Evolutionary conservation across 225 moss, liverwort and hornwort genomes (phyloP), one percentile per base, ranked within the genome.

Genomic region (Sphagnum tenellum): DNA sequence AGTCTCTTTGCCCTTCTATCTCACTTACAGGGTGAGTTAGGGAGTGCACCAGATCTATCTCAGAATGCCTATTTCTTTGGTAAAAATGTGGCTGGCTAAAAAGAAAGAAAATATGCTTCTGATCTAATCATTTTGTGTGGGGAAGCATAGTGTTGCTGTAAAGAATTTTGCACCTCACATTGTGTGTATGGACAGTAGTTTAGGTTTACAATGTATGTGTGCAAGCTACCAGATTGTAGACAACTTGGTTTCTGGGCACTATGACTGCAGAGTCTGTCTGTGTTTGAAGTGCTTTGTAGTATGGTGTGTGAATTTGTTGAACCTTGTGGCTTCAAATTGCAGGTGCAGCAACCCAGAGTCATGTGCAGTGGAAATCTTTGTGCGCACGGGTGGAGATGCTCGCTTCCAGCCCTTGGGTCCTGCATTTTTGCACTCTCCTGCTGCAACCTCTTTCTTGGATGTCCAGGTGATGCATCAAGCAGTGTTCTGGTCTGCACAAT

Each of bases 371-470:
- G 98, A 98, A 65, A 81, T 98, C 64, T 98, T 86, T 75, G 93
- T 98, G 68, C 89, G 90, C 59, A 86, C 66, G 81, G 89, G 89
- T 63, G 93, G 98, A 73, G 93, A 98, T 75, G 83, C 98, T 55
- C 98, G 98, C 64, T 98, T 93, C 69, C 90, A 87, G 78, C 83
- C 83, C 60, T 71, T 98, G 55, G 90, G 98, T 73, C 83, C 89
- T 76, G 79, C 98, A 60, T 98, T 98, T 70, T 71, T 90, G 9
- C 93, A 89, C 61, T 89, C 89, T 66, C 72, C 89, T 63, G 82
- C 86, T 74, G 88, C 89, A 69, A 79, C 87, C 61, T 70, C 87
- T 63, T 81, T 89, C 57, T 80, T 82, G 61, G 98, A 98, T 77
- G 83, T 86, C 60, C 90, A 93, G 93, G 96, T 96, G 46, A 56